A percentile compares a stretch with the other conserved stretches of the same genome.
phyloP scores from a whole-genome alignment of 257 asterid genomes.

The Rhazya stricta region DNA sequence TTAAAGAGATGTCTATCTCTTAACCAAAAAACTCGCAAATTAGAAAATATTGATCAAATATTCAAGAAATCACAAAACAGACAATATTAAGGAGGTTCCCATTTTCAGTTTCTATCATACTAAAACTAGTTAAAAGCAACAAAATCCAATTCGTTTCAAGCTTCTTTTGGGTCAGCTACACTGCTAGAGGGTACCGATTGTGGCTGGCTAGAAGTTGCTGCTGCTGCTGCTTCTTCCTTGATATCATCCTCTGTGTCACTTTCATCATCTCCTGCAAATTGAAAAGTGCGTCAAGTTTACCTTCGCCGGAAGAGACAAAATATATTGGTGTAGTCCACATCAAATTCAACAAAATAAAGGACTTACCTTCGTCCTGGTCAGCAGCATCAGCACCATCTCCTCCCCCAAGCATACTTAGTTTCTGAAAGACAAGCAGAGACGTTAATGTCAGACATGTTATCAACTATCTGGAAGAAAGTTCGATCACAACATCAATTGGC shows the following conservation, averaged over 20 bases:
- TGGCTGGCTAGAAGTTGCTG: background rate
- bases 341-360: background rate
- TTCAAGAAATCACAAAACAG: background rate
- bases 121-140: background rate
- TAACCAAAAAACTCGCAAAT: too few relatives aligned
- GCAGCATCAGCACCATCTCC: conserved; percentile 11
- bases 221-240: conserved; percentile 7
- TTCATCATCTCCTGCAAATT: conserved; percentile 22
- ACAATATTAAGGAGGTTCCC: background rate
- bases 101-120: background rate
- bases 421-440: conserved; percentile 1
- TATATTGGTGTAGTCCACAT: background rate
- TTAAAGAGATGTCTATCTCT: background rate
- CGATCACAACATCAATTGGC: background rate
- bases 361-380: conserved; percentile 24
- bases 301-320: background rate
- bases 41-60: too few relatives aligned
- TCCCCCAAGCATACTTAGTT: conserved; percentile 19
- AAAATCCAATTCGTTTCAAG: conserved; percentile 1
- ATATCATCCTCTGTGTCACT: conserved; percentile 22
- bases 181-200: background rate
- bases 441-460: background rate
- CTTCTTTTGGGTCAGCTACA: conserved; percentile 12
- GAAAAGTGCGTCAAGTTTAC: background rate
- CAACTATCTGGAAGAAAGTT: background rate